Base-by-base conservation (phyloP, 2,329 filamentous ascomycete genomes). In the Ambrosiella xylebori region DNA sequence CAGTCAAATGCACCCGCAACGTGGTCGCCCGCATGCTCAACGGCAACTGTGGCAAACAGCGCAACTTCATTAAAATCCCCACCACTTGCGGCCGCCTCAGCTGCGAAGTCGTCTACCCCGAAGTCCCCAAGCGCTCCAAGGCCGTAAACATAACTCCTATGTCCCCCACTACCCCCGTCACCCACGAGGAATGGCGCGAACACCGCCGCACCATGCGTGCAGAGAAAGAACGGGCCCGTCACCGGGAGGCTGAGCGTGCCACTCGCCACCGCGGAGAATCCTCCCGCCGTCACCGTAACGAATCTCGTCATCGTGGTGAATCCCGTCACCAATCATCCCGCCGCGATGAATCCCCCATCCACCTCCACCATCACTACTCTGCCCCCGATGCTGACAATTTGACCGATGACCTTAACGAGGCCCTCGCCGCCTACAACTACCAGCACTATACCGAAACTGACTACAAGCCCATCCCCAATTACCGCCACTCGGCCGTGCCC, bases 11-110 rank as follows among this genome's bases (percentile, higher is more conserved):
- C 36, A 37, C 39, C 41, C 57, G 57, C 9, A 51, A 51, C 27
- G 27, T 51, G 13, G 47, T 58, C 17, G 50, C 57, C 27, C 17
- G 38, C 17, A 15, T 58, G 41, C 8, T 45, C 2, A 47, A 15
- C 12, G 41, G 40, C 57, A 45, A 49, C 9, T 58, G 57, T 37
- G n/a, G 40, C 40, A 51, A 41, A 38, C 50, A 54, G 9, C 50
- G 50, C 15, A 11, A 15, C 47, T 40, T 51, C 17, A 54, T 35
- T 9, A 35, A 27, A 5, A 47, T 40, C 8, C 50, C 50, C 36
- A 54, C 57, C 40, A 58, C 57, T n/a, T 58, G 57, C 36, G 57
- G 57, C 41, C 51, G 51, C 39, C n/a, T n/a, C 35, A 51, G 36
- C 41, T 58, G 57, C 17, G 57, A 58, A n/a, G n/a, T 19, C 41